phyloP scores from a whole-genome alignment of 2,329 filamentous ascomycete species.

The Diaporthe citriasiana region DNA sequence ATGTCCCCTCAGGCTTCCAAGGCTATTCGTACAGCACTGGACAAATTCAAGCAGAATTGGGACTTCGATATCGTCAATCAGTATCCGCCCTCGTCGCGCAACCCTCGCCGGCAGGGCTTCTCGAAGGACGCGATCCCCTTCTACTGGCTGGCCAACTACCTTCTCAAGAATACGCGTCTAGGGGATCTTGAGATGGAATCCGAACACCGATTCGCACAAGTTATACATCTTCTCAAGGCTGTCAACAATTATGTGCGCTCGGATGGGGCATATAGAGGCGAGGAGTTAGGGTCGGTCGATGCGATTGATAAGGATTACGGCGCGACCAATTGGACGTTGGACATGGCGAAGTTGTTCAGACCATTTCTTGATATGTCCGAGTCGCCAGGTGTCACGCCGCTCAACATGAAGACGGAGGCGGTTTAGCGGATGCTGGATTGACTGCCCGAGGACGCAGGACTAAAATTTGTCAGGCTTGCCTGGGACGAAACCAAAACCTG shows the following conservation, averaged over 20 bases:
- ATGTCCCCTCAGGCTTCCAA: slow-evolving; percentile 63
- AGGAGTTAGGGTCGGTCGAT: slow-evolving; percentile 77
- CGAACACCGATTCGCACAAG: slow-evolving; percentile 72
- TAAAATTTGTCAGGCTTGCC: neutral
- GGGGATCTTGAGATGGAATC: slow-evolving; percentile 68
- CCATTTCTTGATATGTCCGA: slow-evolving; percentile 59
- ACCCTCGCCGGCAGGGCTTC: slow-evolving; percentile 74
- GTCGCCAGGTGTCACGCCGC: slow-evolving; percentile 10
- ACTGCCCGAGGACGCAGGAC: slow-evolving; percentile 40
- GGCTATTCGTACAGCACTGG: slow-evolving; percentile 69
- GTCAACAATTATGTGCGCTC: slow-evolving; percentile 72
- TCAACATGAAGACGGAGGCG: slow-evolving; percentile 30
- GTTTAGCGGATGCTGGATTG: slow-evolving; percentile 35
- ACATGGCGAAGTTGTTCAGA: slow-evolving; percentile 80
- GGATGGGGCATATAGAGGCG: slow-evolving; percentile 75
- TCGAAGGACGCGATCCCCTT: slow-evolving; percentile 80
- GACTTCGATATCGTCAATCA: slow-evolving; percentile 78
- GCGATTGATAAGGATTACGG: slow-evolving; percentile 78
- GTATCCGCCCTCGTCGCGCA: slow-evolving; percentile 67
- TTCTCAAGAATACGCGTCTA: slow-evolving; percentile 70
- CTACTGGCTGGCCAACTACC: slow-evolving; percentile 78
- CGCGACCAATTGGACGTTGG: slow-evolving; percentile 73
- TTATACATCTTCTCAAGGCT: slow-evolving; percentile 72
- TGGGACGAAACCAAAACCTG: neutral
- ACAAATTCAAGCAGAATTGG: slow-evolving; percentile 81